Evolutionary conservation across 1,284 basidiomycete species (phyloP).

Genomic region (Exobasidium rhododendri): DNA sequence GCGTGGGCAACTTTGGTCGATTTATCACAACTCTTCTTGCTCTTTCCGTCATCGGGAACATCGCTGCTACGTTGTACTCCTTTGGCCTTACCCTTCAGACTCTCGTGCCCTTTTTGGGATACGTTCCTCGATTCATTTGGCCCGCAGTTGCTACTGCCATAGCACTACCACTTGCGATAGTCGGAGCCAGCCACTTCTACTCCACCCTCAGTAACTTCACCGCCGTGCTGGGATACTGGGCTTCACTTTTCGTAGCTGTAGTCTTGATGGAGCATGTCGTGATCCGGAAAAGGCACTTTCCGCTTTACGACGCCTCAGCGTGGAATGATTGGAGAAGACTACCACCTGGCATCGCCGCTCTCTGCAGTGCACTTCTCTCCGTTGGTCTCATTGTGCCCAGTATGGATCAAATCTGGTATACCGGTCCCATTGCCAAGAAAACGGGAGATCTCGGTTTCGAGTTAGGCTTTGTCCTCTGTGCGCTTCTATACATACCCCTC

Average conservation of each 20-base stretch:
- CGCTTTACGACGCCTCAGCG: constrained; percentile 62
- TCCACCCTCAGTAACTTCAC: constrained; percentile 62
- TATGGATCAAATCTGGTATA: constrained; percentile 52
- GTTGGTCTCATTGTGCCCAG: constrained; percentile 49
- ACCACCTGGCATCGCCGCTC: constrained; percentile 62
- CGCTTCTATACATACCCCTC: constrained; percentile 46
- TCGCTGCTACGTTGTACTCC: constrained; percentile 67
- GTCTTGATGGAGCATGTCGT: constrained; percentile 64
- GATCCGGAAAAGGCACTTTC: constrained; percentile 59
- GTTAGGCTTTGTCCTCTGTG: constrained; percentile 48
- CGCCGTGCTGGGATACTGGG: constrained; percentile 66
- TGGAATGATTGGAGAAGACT: constrained; percentile 62
- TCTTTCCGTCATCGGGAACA: constrained; percentile 72
- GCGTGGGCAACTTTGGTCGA: constrained; percentile 65
- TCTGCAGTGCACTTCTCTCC: constrained; percentile 36
- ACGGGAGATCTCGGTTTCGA: constrained; percentile 56
- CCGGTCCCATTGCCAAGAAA: constrained; percentile 43
- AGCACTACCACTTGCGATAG: constrained; percentile 64
- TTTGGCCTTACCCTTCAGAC: constrained; percentile 41
- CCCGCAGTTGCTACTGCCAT: constrained; percentile 76
- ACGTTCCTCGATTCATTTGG: constrained; percentile 80
- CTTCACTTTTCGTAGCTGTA: constrained; percentile 64
- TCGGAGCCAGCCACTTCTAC: constrained; percentile 65
- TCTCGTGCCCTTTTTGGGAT: constrained; percentile 61
- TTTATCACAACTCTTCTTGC: constrained; percentile 81